Conservation (phyloP, 192 early-diverging fungal genomes). For the Coemansia sp. region DNA sequence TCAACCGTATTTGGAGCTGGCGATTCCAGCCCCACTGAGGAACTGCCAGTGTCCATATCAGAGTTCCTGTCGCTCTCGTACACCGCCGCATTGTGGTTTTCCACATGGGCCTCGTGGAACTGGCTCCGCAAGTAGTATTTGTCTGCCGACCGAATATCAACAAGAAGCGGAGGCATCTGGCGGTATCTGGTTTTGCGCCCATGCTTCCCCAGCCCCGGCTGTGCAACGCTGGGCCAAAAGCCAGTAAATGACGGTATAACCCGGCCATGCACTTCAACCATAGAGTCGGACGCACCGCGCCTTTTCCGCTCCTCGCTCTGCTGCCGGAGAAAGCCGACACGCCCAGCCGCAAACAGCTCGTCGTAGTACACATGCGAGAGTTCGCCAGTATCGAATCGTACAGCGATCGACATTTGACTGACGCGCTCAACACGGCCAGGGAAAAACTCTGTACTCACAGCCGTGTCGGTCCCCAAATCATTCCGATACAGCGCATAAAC, state of each 20-base stretch:
- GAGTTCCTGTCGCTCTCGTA: slow-evolving; percentile 14
- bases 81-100: background rate
- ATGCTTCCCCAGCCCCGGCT: slow-evolving; percentile 34
- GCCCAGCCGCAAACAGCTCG: slow-evolving; percentile 48
- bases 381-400: slow-evolving; percentile 31
- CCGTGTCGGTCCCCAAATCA: slow-evolving; percentile 24
- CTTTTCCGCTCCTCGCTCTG: slow-evolving; percentile 30
- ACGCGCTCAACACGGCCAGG: slow-evolving; percentile 32
- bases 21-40: background rate
- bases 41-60: slow-evolving; percentile 50
- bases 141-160: background rate
- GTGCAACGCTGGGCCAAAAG: slow-evolving; percentile 40
- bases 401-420: slow-evolving; percentile 24
- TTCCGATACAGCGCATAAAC: slow-evolving; percentile 51
- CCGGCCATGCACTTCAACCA: slow-evolving; percentile 24
- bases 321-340: slow-evolving; percentile 44
- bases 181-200: slow-evolving; percentile 34
- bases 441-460: slow-evolving; percentile 49
- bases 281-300: slow-evolving; percentile 4
- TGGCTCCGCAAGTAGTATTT: slow-evolving; percentile 6
- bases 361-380: slow-evolving; percentile 51
- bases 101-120: background rate
- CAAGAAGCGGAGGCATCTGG: slow-evolving; percentile 29
- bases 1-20: background rate
- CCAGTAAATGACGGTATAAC: slow-evolving; percentile 48